Evolutionary conservation across 2,329 filamentous ascomycete genomes (phyloP).

Genomic region (Neodidymelliopsis sp.): DNA sequence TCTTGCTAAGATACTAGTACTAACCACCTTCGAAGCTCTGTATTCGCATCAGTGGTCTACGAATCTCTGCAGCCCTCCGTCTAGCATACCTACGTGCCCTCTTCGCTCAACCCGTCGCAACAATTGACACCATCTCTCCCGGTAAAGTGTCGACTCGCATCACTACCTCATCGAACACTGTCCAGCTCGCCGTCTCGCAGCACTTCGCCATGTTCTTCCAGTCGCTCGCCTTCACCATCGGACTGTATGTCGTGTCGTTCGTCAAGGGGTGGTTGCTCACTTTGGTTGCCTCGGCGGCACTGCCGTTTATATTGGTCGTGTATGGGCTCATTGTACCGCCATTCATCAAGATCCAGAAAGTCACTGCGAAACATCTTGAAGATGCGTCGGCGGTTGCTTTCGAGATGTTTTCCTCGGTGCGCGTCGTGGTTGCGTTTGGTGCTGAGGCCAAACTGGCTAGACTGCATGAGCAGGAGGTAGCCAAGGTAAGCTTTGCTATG

Average conservation of each 20-base stretch:
- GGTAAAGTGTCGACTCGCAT: constrained; percentile 61
- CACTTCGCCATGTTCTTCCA: constrained; percentile 59
- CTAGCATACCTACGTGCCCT: constrained; percentile 59
- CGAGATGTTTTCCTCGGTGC: constrained; percentile 50
- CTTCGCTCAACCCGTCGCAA: constrained; percentile 59
- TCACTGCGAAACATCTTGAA: constrained; percentile 40
- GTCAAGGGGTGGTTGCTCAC: constrained; percentile 61
- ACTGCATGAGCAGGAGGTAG: constrained; percentile 37
- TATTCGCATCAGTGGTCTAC: constrained; percentile 60
- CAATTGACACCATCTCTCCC: constrained; percentile 57
- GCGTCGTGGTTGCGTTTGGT: constrained; percentile 48
- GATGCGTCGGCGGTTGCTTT: constrained; percentile 48
- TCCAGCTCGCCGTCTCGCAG: constrained; percentile 64
- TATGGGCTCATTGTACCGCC: constrained; percentile 42
- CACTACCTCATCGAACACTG: constrained; percentile 60
- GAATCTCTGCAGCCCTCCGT: constrained; percentile 60
- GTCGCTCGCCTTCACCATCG: constrained; percentile 43
- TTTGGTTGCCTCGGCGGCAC: constrained; percentile 56
- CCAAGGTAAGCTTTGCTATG: constrained; percentile 19
- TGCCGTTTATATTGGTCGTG: constrained; percentile 50
- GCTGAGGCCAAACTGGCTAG: constrained; percentile 45
- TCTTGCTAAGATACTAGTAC: neutral
- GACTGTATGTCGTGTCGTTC: constrained; percentile 57
- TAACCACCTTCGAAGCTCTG: constrained; percentile 45
- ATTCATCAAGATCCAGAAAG: constrained; percentile 44